Base-by-base conservation (phyloP, 108 stramenopile species). In the Asterionellopsis glacialis region DNA sequence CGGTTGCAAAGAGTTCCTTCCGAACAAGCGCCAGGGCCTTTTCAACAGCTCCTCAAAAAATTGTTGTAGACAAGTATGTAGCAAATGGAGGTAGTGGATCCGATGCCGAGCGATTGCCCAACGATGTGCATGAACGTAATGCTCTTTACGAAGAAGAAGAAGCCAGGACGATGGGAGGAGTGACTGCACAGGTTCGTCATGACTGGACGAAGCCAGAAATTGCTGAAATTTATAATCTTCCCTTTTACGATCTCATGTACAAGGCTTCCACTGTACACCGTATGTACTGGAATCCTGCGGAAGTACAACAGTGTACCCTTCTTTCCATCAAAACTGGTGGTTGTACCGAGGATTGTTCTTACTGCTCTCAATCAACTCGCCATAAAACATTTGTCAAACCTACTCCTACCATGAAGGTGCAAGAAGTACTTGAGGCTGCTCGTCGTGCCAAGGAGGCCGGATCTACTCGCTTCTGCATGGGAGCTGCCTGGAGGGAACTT, bases 311-410 rank as follows among this genome's bases (percentile, higher is more conserved):
- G 74, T 96, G 95, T 76, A 98, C 97, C 1, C 79, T 98, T 13
- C 70, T 98, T 14, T 85, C 82, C 61, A 96, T 96, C 90, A 98
- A 98, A 86, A 96, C 97, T 15, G 97, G 97, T 4, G 97, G 97
- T 13, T 98, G 97, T 62, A 96, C 97, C 27, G 97, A 98, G 69
- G 96, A 98, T 76, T 98, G 97, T 70, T 81, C 79, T 21, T 98
- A 98, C 75, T 98, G 97, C 87, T 90, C 88, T 9, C 97, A 97
- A 69, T 90, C 88, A 41, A 89, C 90, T 48, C 82, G 87, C 22
- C 88, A 98, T 82, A 96, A 96, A 77, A 98, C 97, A 0, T 94
- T 95, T 70, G 97, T 98, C 70, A 98, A 98, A 80, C 97, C 97
- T 0, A 97, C 96, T 2, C 96, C 95, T 0, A 93, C 95, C 47